phyloP scores from a whole-genome alignment of 2,329 filamentous ascomycete genomes.

The Cladophialophora carrionii region DNA sequence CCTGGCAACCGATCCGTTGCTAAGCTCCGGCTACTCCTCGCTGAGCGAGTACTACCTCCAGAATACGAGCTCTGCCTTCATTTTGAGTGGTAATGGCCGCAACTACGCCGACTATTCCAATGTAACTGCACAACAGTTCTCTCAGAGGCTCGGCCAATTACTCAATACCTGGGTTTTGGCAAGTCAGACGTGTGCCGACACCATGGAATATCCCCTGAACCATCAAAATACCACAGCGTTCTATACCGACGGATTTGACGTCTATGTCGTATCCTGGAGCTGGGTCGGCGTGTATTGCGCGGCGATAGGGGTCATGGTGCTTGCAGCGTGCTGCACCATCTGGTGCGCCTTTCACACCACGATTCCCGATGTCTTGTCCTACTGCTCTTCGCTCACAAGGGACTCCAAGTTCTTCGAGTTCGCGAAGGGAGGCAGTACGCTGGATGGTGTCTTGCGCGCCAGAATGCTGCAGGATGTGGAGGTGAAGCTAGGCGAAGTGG shows the following conservation, averaged over 20 bases:
- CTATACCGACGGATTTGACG: neutral
- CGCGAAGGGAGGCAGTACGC: neutral
- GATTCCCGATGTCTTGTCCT: slow-evolving; percentile 32
- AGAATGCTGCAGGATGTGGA: neutral
- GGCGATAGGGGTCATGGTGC: slow-evolving; percentile 29
- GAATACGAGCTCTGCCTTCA: slow-evolving; percentile 27
- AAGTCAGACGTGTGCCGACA: neutral
- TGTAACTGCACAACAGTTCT: slow-evolving; percentile 30
- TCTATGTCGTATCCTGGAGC: neutral
- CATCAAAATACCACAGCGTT: neutral
- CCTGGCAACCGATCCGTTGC: slow-evolving; percentile 25
- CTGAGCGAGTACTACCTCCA: slow-evolving; percentile 32
- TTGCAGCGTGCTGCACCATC: slow-evolving; percentile 29
- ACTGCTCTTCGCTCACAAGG: slow-evolving; percentile 20
- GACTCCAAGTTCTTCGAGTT: neutral
- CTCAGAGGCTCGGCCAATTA: slow-evolving; percentile 33
- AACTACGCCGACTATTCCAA: slow-evolving; percentile 30
- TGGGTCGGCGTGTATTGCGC: slow-evolving; percentile 27
- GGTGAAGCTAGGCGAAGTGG: neutral
- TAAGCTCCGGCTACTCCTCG: slow-evolving; percentile 26
- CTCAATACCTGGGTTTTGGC: slow-evolving; percentile 32
- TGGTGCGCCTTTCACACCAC: slow-evolving; percentile 26
- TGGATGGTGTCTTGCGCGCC: neutral
- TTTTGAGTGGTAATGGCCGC: slow-evolving; percentile 28
- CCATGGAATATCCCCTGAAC: neutral